Percentiles rank a stretch among this genome's conserved stretches.
These are phyloP conservation scores for Eremothecium gossypii DNA, from an alignment of 1,139 yeast genomes.

Conservation along the genomic window DNA sequence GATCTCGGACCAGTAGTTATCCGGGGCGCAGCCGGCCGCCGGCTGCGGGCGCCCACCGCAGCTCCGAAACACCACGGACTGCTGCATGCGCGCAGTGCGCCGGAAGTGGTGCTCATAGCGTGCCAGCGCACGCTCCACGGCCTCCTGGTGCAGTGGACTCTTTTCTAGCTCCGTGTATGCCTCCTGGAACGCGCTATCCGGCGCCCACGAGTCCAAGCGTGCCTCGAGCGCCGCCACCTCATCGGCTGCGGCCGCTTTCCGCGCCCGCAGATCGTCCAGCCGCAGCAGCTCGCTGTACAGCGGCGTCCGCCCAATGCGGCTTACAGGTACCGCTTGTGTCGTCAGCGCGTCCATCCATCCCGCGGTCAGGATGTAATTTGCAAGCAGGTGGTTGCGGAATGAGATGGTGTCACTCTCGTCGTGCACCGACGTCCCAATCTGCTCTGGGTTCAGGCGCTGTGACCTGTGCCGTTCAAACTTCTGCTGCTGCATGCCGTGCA, in stretches of 20 bases:
- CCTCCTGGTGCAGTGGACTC: constrained; percentile 1
- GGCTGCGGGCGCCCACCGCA: constrained; percentile 11
- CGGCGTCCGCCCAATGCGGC: constrained; percentile 17
- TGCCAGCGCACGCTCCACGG: constrained; percentile 6
- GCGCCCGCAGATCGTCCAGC: constrained; percentile 10
- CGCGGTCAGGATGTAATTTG: constrained; percentile 19
- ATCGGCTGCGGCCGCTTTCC: constrained; percentile 10
- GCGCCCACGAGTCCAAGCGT: not conserved
- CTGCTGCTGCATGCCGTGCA: constrained; percentile 11
- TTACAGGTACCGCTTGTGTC: constrained; percentile 18
- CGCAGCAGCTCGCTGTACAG: constrained; percentile 12
- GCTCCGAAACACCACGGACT: no score
- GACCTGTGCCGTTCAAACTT: constrained; percentile 15
- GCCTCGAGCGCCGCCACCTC: constrained; percentile 7
- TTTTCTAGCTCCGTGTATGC: constrained; percentile 1
- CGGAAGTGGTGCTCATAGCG: constrained; percentile 10
- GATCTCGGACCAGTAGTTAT: constrained; percentile 4
- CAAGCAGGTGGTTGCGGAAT: constrained; percentile 21
- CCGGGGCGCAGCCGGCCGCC: not conserved
- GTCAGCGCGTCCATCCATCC: constrained; percentile 20
- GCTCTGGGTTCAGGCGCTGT: constrained; percentile 22
- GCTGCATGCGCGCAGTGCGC: constrained; percentile 4
- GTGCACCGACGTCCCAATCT: constrained; percentile 21
- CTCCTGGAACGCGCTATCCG: not conserved
- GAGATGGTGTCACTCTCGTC: constrained; percentile 30